Evolutionary conservation across 1,139 yeast species (phyloP), one percentile per base, ranked within the genome.

Genomic region (Hansenula sp.): DNA sequence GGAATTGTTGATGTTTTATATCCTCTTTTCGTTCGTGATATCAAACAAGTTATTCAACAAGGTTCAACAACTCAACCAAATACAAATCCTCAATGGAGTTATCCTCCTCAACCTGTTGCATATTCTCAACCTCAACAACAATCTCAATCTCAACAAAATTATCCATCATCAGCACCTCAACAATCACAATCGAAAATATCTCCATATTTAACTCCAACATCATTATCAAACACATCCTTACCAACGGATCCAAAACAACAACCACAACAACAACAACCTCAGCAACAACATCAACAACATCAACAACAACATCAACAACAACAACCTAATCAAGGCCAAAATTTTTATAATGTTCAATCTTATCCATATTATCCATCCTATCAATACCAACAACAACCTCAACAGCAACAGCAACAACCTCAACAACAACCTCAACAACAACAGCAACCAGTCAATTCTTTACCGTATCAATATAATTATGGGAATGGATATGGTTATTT

Each of bases 1-100:
- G 84, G 88, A 39, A 89, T 91, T 48, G 89, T 85, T 35, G 96
- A 90, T 60, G 63, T 84, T 52, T 74, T 91, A 52, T 90, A 88
- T 61, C 97, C 97, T 1, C 72, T 90, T 50, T 89, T 90, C 66
- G 96, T 89, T 37, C 79, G 87, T 52, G 96, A 90, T 63, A 88
- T 89, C 57, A 86, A 86, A 61, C 66, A 80, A 57, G 84, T 81
- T 33, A 79, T 85, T 44, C 81, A 62, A 43, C 66, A 61, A 42
- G 63, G 63, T 19, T 54, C 64, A 12, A 56, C 63, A 3, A 55
- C 60, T 12, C 61, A 57, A 42, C 59, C 57, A 33, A 57, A 52
- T 41, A 38, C 53, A n/a, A 52, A 49, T 39, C 53, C 54, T 17
- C 45, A 38, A 39, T 44, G 36, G 53, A 43, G 27, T 21, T 43